Base-by-base conservation (phyloP, 306 rosid species). In the Parietaria judaica region DNA sequence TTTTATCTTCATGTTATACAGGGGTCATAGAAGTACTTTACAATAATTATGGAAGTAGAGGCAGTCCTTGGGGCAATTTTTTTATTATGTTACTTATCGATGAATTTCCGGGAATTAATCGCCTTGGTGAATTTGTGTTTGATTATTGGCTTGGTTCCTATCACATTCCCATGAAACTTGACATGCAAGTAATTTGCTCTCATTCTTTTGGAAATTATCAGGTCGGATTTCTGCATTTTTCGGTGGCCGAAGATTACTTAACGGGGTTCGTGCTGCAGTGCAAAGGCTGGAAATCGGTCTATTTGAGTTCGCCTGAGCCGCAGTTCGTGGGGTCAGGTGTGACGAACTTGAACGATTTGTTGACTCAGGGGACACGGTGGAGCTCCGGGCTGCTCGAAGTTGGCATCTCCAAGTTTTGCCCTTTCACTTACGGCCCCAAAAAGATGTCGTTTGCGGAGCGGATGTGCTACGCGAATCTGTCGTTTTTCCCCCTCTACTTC, bases 201-300 rank as follows among this genome's bases (percentile, higher is more conserved):
- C 14, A n/a, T 14, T n/a, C 6, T 2, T 9, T 7, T 10, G 57
- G 15, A 14, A 52, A 37, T 23, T 23, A 23, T 34, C 81, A 89
- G 86, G 81, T 81, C 62, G 97, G 97, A 66, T 89, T 82, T 76
- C 45, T 64, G 14, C 79, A 86, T 23, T 68, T 56, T 51, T 77
- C 79, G 34, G 77, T 89, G 8, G 70, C 53, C 13, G 97, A 89
- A 73, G 95, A 84, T 47, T 71, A 14, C 58, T 64, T 82, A 6
- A 89, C 97, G 1, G 82, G 92, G 56, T 75, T 81, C 55, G 31
- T 51, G 23, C 61, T 89, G 63, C 81, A 89, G 17, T 80, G 80
- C 63, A 71, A 78, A 43, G 92, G 89, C 36, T 89, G 97, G 92
- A 84, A 39, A 49, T 86, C 89, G 6, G 80, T 86, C 55, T 86